A percentile compares a stretch with the other conserved stretches of the same genome.
These are phyloP conservation scores for Lactarius evosmus DNA, from an alignment of 768 basidiomycete genomes.

Conservation along the genomic window DNA sequence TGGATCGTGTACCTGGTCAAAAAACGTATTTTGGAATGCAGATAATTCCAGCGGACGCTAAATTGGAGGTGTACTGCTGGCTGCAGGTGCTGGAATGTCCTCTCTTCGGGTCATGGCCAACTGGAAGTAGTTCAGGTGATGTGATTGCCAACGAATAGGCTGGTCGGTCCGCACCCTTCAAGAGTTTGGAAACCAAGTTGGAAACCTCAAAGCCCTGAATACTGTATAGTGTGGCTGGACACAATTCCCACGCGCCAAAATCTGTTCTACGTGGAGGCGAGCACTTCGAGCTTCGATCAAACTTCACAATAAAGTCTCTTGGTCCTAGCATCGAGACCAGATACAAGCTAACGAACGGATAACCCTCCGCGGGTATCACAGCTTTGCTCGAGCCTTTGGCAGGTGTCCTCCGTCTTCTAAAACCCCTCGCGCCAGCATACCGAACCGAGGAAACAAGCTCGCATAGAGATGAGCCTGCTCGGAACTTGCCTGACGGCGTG, in stretches of 20 bases:
- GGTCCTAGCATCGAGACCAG: no score
- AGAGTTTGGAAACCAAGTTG: no score
- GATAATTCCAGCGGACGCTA: no score
- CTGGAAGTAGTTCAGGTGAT: neutral
- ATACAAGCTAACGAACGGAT: neutral
- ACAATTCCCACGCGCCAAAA: neutral
- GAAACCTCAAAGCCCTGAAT: no score
- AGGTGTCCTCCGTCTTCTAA: conserved; percentile 52
- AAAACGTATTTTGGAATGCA: no score
- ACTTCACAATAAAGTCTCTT: no score
- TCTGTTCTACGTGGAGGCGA: neutral
- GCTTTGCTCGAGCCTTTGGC: conserved; percentile 30
- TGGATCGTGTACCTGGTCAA: no score
- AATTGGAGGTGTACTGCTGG: neutral
- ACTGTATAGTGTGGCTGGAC: neutral
- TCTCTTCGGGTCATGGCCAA: neutral
- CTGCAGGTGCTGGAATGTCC: neutral
- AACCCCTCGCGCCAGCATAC: conserved; percentile 56
- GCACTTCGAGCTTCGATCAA: no score
- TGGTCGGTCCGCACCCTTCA: no score
- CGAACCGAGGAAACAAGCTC: conserved; percentile 56
- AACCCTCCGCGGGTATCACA: conserved; percentile 28
- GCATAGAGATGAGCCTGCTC: conserved; percentile 57
- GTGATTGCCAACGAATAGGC: no score
- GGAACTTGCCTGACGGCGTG: conserved; percentile 85